Conservation (phyloP, 805 yeast genomes). For the Ascoidea asiatica region DNA sequence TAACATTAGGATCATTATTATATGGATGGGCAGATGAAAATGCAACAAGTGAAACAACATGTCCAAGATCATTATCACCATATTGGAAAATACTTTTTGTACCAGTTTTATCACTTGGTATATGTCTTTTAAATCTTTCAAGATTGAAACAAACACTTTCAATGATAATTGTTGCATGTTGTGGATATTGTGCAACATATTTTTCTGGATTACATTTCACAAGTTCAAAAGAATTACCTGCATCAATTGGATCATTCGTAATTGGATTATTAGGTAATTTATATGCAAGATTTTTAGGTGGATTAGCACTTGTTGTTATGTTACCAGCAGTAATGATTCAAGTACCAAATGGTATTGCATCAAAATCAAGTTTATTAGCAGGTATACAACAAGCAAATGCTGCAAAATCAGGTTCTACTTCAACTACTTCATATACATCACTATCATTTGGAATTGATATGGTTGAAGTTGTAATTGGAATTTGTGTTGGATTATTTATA, state of each 20-base stretch:
- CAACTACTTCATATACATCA: constrained; percentile 11
- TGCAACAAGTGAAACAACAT: constrained; percentile 53
- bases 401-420: constrained; percentile 17
- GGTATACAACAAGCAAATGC: constrained; percentile 72
- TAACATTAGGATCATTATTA: constrained; percentile 83
- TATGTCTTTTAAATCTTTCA: constrained; percentile 79
- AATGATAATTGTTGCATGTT: constrained; percentile 64
- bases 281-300: constrained; percentile 77
- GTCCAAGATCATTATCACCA: constrained; percentile 30
- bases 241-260: constrained; percentile 82
- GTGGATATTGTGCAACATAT: constrained; percentile 77
- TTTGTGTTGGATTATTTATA: constrained; percentile 85
- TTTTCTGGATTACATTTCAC: constrained; percentile 65
- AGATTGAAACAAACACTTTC: constrained; percentile 65
- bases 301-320: constrained; percentile 93
- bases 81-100: constrained; percentile 61
- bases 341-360: constrained; percentile 91
- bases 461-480: constrained; percentile 90
- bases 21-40: constrained; percentile 87
- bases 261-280: constrained; percentile 82
- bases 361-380: constrained; percentile 71
- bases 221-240: constrained; percentile 69
- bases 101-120: constrained; percentile 50
- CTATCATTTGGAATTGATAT: constrained; percentile 64
- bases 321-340: constrained; percentile 89